Evolutionary conservation across 2,329 filamentous ascomycete species (phyloP).

Genomic region (Hypoxylon sp.): DNA sequence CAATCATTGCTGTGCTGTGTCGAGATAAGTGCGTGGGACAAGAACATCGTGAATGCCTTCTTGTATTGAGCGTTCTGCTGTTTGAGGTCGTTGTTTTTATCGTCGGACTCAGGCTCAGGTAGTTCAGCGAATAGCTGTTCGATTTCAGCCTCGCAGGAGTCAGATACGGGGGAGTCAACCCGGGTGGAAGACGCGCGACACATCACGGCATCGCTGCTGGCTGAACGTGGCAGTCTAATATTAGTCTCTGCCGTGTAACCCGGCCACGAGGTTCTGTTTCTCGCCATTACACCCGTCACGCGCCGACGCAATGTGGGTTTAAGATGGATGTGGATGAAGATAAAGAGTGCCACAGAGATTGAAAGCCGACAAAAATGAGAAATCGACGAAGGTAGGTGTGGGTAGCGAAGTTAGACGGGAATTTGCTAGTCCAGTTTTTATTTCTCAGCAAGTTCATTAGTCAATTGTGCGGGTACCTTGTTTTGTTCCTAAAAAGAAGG

Average conservation of each 20-base stretch:
- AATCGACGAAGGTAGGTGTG: neutral
- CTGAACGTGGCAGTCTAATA: neutral
- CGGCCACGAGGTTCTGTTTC: neutral
- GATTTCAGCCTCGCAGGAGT: neutral
- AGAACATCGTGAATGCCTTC: neutral
- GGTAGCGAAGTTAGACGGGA: neutral
- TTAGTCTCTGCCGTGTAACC: neutral
- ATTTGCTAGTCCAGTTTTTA: neutral
- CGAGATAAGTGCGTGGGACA: neutral
- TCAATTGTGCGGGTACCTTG: neutral
- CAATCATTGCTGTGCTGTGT: constrained; percentile 8
- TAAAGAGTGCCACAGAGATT: neutral
- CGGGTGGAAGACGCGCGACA: no score
- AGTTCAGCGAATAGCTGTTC: neutral
- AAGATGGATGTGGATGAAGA: neutral
- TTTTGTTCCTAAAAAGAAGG: neutral
- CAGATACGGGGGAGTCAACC: neutral
- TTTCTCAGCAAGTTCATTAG: neutral
- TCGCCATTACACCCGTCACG: neutral
- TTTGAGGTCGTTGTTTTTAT: neutral
- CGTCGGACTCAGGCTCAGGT: neutral
- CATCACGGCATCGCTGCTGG: neutral
- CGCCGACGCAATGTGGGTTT: neutral
- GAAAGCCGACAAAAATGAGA: no score
- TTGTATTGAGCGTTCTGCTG: neutral